Evolutionary conservation across 208 protist genomes (phyloP).

Genomic region (Trypanosoma theileri): DNA sequence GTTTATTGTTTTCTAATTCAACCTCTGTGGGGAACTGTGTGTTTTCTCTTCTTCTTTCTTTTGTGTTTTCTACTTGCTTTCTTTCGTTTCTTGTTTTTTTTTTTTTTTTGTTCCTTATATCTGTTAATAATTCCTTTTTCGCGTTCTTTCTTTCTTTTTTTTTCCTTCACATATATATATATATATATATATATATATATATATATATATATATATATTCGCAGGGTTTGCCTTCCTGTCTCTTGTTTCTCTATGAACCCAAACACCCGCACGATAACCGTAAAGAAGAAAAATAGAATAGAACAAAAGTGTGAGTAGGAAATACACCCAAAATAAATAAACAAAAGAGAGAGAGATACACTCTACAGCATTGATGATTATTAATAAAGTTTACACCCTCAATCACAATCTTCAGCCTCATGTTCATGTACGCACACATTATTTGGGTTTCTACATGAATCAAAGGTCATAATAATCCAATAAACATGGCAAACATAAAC

Average conservation of each 20-base stretch:
- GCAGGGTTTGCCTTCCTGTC: too few species aligned
- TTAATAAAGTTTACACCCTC: neutral
- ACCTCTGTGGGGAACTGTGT: too few species aligned
- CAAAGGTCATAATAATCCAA: too few species aligned
- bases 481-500: too few species aligned
- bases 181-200: too few species aligned
- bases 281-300: too few species aligned
- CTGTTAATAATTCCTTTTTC: neutral
- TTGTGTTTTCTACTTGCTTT: neutral
- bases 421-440: neutral
- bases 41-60: neutral
- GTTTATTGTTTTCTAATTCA: neutral
- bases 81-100: neutral
- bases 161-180: neutral
- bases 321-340: neutral
- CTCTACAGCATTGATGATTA: neutral
- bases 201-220: too few species aligned
- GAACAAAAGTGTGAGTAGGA: neutral
- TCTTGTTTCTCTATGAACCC: too few species aligned
- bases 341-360: neutral
- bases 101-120: neutral
- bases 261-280: too few species aligned
- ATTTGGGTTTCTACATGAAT: too few species aligned
- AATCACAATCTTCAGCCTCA: neutral
- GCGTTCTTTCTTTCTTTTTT: neutral